Evolutionary conservation across 805 yeast genomes (phyloP), one percentile per base, ranked within the genome.

Genomic region (Danielia oregonensis): DNA sequence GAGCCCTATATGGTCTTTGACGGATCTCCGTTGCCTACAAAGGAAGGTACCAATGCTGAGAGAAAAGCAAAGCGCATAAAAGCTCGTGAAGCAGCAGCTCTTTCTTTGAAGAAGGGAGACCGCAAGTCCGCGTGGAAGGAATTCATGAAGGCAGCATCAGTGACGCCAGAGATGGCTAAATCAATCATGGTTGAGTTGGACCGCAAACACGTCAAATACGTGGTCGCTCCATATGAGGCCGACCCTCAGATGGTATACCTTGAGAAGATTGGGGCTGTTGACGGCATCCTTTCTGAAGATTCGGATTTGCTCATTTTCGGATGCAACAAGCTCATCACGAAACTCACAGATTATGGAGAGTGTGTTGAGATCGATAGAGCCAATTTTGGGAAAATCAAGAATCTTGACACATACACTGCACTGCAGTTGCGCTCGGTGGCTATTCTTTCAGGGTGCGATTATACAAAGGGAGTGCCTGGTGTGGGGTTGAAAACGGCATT

Each of bases 151-250:
- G 81, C 93, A 24, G 84, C 95, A 4, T 89, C 83, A 48, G 83
- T 93, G 9, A 84, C 96, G 2, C 87, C 96, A 1, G 78, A 78
- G 43, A 88, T 93, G 93, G 97, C 96, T 4, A 85, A 85, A 48
- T 72, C 86, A 9, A 69, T 91, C 9, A 87, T 89, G 53, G 83
- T 81, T 26, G 82, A 74, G 49, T 68, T 94, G 42, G 79, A 78
- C 45, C 44, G 55, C 10, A 65, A 72, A 29, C 58, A 61, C 1
- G 77, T 93, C 31, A 73, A 70, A 39, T 91, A 76, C 49, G 75
- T 93, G 6, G 98, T 93, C 6, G 97, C 99, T 0, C 99, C 99
- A 0, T 93, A 87, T 55, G 99, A 93, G 61, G 98, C 98, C 0
- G 99, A 93, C 57, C 83, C 98, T 1, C 98, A 93, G 57, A 77